These are phyloP conservation scores for Dendryphion nanum DNA, from an alignment of 2,329 filamentous ascomycete genomes.

Conservation along the genomic window DNA sequence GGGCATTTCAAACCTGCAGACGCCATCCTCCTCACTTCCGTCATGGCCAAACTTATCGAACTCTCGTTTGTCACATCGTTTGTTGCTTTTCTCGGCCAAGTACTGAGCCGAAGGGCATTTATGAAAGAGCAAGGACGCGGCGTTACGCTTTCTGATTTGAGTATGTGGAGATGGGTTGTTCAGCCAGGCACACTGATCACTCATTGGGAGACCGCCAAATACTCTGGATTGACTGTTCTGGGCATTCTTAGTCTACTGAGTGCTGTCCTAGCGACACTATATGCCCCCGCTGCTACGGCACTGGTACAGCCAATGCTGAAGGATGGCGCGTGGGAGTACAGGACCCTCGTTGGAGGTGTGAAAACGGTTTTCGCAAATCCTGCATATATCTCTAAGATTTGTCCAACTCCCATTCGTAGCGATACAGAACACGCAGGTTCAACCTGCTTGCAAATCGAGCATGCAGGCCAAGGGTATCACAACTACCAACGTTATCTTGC, in stretches of 20 bases:
- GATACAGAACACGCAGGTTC: constrained; percentile 45
- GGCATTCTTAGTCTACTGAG: constrained; percentile 64
- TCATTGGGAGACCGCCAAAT: constrained; percentile 63
- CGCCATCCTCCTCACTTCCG: constrained; percentile 65
- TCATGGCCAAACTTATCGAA: constrained; percentile 75
- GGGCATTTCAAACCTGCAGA: constrained; percentile 58
- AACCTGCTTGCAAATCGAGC: constrained; percentile 68
- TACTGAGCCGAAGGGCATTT: constrained; percentile 68
- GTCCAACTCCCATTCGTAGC: constrained; percentile 59
- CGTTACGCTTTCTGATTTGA: constrained; percentile 73
- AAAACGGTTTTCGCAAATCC: constrained; percentile 64
- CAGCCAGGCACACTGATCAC: constrained; percentile 69
- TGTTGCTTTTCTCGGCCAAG: constrained; percentile 72
- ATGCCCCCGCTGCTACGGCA: constrained; percentile 73
- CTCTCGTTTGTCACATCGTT: constrained; percentile 76
- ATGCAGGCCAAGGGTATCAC: constrained; percentile 67
- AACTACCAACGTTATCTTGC: constrained; percentile 64
- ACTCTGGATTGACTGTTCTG: constrained; percentile 62
- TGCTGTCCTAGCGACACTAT: constrained; percentile 66
- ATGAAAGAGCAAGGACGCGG: constrained; percentile 57
- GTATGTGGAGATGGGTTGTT: constrained; percentile 69
- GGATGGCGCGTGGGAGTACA: constrained; percentile 53
- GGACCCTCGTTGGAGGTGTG: constrained; percentile 56
- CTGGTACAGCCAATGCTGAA: constrained; percentile 72
- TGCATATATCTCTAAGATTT: constrained; percentile 54